These are phyloP conservation scores for Colletotrichum sp. DNA, from an alignment of 2,329 filamentous ascomycete species.

Conservation along the genomic window DNA sequence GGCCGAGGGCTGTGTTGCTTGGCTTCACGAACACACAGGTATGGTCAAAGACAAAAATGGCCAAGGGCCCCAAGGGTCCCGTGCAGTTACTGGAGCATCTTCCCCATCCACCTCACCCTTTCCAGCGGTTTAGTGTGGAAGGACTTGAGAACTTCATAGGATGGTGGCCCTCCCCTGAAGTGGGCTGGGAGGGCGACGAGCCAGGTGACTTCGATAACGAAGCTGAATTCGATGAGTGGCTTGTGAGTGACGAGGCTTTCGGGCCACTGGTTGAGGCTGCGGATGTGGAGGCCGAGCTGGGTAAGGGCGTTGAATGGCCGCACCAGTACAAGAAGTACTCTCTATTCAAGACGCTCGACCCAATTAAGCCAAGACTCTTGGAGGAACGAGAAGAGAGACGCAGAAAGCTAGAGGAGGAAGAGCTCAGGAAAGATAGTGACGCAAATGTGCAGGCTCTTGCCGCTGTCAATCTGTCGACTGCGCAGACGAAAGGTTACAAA, in stretches of 20 bases:
- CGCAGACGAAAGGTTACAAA: too few species aligned
- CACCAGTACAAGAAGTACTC: neutral
- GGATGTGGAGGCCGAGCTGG: neutral
- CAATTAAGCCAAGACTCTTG: neutral
- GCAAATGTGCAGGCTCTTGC: too few species aligned
- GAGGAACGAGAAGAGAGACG: neutral
- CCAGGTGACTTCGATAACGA: neutral
- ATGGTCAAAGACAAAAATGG: neutral
- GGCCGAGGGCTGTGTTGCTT: rapidly evolving
- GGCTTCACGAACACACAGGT: neutral
- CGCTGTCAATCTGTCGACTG: too few species aligned
- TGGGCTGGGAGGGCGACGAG: neutral
- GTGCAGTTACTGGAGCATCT: neutral
- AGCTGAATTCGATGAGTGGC: neutral
- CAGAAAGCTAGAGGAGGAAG: neutral
- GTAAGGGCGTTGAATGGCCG: neutral
- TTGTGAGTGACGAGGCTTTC: neutral
- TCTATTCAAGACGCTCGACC: neutral
- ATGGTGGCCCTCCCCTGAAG: rapidly evolving
- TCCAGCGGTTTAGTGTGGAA: rapidly evolving
- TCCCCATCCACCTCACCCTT: neutral
- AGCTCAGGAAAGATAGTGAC: too few species aligned
- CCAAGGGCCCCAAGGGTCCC: neutral
- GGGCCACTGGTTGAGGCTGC: neutral
- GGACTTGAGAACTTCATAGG: neutral